Evolutionary conservation across 2,329 filamentous ascomycete genomes (phyloP), one percentile per base, ranked within the genome.

Genomic region (Fusarium nisikadoi): DNA sequence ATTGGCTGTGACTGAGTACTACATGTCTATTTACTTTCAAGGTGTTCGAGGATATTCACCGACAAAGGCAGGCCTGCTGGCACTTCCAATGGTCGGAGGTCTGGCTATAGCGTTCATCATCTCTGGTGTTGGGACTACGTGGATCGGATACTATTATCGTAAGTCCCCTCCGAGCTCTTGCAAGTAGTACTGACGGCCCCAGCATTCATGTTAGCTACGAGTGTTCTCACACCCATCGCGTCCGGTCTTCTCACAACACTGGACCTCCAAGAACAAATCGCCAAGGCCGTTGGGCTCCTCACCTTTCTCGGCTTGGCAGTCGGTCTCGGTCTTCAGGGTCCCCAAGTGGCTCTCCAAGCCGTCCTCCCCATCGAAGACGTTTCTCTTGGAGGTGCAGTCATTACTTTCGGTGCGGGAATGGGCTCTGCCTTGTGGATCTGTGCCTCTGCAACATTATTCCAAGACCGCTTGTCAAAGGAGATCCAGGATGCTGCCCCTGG

Each of bases 21-120:
- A 77, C 58, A 77, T 77, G 72, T 68, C 70, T 13, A 77, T 77
- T 6, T 77, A 77, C 55, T 77, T 77, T 7, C 75, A 77, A 16
- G 75, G 73, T 16, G 75, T 77, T 4, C 38, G 68, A 10, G 75
- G 75, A 3, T 75, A 75, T 14, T 43, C 75, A 6, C 62, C 75
- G 3, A 60, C 75, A 0, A 59, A 64, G 14, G 70, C 75, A 19
- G 75, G 75, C 0, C 9, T 77, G 1, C 59, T 77, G 11, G 75
- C 75, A 1, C 63, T 76, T 14, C 75, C 75, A 0, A 76, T 76
- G 75, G 47, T 76, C 1, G 75, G 73, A 2, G 75, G 75, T 0
- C 8, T 76, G 8, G 53, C 63, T 2, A 36, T 73, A 3, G 62
- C 75, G 0, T 49, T 77, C 8, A 36, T 77, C 16, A n/a, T 72